phyloP scores from a whole-genome alignment of 352 stramenopile genomes.

The Globisporangium spiculum region DNA sequence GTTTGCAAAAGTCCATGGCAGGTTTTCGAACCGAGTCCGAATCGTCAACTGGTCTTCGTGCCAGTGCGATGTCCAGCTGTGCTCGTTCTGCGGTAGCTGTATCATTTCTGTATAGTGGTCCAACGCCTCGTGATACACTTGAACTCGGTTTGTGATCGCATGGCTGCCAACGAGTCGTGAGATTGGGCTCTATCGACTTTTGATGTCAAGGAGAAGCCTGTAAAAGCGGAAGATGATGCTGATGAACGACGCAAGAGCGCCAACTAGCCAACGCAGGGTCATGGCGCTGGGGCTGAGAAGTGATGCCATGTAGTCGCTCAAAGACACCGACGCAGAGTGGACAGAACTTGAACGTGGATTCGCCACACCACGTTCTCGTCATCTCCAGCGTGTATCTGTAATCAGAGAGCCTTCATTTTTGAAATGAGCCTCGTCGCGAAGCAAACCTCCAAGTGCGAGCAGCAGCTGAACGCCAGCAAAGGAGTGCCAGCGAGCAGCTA shows the following conservation, averaged over 20 bases:
- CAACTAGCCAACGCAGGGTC: not conserved
- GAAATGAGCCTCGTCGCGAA: too few relatives aligned
- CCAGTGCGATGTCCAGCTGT: too few relatives aligned
- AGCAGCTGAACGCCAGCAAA: not conserved
- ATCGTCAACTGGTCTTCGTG: too few relatives aligned
- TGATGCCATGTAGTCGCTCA: not conserved
- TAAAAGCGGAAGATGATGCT: conserved; percentile 5
- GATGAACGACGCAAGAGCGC: not conserved
- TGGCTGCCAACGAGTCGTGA: not conserved
- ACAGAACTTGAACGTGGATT: not conserved
- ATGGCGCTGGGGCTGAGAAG: not conserved
- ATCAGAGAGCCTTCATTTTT: not conserved
- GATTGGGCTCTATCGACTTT: not conserved
- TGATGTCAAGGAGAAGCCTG: not conserved
- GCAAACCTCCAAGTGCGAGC: not conserved
- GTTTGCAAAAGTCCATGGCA: not conserved
- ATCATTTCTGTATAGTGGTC: not conserved
- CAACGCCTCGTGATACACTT: not conserved
- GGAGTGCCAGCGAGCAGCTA: not conserved
- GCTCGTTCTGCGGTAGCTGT: too few relatives aligned
- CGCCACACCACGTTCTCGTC: not conserved
- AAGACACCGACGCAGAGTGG: not conserved
- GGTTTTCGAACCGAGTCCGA: not conserved
- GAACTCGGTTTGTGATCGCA: not conserved
- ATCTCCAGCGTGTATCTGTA: not conserved